Base-by-base conservation (phyloP, 306 rosid genomes). In the Pachyrhizus erosus region DNA sequence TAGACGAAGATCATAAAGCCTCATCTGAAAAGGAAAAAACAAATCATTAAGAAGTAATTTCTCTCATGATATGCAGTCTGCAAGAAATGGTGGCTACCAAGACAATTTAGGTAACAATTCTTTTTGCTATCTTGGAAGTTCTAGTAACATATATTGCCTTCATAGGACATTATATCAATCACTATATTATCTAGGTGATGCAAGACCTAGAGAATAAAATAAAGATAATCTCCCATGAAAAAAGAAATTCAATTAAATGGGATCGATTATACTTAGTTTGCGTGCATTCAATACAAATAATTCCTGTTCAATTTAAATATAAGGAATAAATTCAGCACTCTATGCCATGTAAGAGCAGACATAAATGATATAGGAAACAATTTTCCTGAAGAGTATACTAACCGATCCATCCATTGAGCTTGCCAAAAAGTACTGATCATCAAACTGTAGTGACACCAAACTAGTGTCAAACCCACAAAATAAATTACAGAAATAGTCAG, bases 351-450 rank as follows among this genome's bases (percentile, higher is more conserved):
- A 67, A 21, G 37, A 51, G 29, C 49, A 43, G 39, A 34, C 34
- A 70, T 26, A 42, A 58, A 54, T 6, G 39, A 60, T 66, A 60
- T 71, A 43, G 27, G 24, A 8, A 68, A 43, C 29, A 66, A 54
- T 70, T 67, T 87, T 42, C 67, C 2, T 2, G 52, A 61, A 78
- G 51, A 10, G 75, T 84, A 74, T 46, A 90, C 98, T 87, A 76
- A 93, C 98, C 90, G 96, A 82, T 87, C 98, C 98, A 68, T 95
- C 98, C 98, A 95, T 89, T 85, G 98, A 89, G 92, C 98, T 93
- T 64, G 98, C 94, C 88, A 95, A 81, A 88, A 91, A 91, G 88
- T 95, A 91, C 76, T 90, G 89, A 71, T 95, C 97, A 80, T 93
- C 97, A 69, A 40, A 90, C 81, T 87, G 87, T 89, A 95, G 98